Conservation (phyloP, 768 basidiomycete species). For the Rossbeevera mucosa region DNA sequence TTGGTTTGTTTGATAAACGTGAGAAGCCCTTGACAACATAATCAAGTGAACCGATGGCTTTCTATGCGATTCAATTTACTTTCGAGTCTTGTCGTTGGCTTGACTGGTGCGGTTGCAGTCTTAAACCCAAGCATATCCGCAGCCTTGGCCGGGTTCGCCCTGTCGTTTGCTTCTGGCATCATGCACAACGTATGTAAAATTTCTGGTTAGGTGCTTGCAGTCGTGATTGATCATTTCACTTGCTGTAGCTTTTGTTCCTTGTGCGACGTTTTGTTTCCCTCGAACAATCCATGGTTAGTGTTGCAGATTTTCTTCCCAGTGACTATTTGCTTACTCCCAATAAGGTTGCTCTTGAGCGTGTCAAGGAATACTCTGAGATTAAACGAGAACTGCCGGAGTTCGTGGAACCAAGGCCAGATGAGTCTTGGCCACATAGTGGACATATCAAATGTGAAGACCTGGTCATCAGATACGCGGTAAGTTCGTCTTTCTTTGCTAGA, state of each 20-base stretch:
- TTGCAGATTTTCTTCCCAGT: neutral
- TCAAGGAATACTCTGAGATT: constrained; percentile 88
- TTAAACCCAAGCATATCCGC: constrained; percentile 70
- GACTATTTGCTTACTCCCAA: constrained; percentile 1
- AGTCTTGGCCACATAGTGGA: constrained; percentile 73
- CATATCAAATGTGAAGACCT: constrained; percentile 68
- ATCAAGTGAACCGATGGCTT: constrained; percentile 83
- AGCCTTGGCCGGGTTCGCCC: constrained; percentile 78
- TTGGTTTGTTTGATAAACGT: neutral
- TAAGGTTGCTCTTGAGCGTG: constrained; percentile 79
- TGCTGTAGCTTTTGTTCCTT: constrained; percentile 52
- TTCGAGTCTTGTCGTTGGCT: constrained; percentile 66
- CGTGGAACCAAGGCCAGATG: constrained; percentile 76
- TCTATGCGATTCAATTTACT: constrained; percentile 83
- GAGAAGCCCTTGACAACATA: constrained; percentile 7
- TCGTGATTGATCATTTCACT: constrained; percentile 16
- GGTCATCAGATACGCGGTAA: constrained; percentile 71
- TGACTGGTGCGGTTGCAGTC: constrained; percentile 64
- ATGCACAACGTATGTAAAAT: constrained; percentile 51
- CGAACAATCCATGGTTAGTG: constrained; percentile 83
- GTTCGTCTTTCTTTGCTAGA: constrained; percentile 21
- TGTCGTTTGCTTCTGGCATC: constrained; percentile 78
- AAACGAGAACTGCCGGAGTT: constrained; percentile 77
- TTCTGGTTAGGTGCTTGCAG: neutral
- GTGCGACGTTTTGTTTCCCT: constrained; percentile 81